Conservation (phyloP, 805 yeast species). For the Starmerella bacillaris region DNA sequence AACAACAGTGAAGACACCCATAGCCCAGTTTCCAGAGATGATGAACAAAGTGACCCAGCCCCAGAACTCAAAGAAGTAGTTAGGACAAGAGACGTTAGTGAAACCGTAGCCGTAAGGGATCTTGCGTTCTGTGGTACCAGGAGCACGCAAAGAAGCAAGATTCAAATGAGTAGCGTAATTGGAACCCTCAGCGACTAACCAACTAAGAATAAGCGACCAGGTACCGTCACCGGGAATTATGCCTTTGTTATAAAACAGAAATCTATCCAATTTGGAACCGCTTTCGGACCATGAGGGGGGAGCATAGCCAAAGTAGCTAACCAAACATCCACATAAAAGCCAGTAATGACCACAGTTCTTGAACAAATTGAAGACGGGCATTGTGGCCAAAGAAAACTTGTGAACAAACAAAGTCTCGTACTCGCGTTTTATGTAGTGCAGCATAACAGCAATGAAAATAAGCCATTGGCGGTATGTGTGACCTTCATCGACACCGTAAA, state of each 20-base stretch:
- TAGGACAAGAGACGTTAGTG: constrained; percentile 69
- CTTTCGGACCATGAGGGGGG: constrained; percentile 22
- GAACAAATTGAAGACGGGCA: constrained; percentile 78
- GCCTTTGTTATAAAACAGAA: constrained; percentile 7
- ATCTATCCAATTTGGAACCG: constrained; percentile 5
- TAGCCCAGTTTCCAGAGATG: constrained; percentile 59
- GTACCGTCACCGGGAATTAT: constrained; percentile 7
- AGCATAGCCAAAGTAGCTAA: constrained; percentile 35
- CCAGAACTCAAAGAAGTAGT: constrained; percentile 73
- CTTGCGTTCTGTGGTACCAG: constrained; percentile 39
- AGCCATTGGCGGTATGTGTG: constrained; percentile 37
- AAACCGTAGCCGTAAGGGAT: constrained; percentile 80
- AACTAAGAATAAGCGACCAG: constrained; percentile 13
- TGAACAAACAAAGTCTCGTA: constrained; percentile 73
- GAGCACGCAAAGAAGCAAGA: constrained; percentile 37
- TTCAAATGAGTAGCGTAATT: constrained; percentile 57
- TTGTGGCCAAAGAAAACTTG: constrained; percentile 69
- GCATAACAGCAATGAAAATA: constrained; percentile 38
- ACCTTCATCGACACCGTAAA: constrained; percentile 23
- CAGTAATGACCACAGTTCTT: constrained; percentile 86
- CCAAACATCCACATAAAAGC: constrained; percentile 60
- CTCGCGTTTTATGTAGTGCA: constrained; percentile 79
- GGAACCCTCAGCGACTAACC: constrained; percentile 43
- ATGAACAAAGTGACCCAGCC: constrained; percentile 58
- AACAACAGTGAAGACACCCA: constrained; percentile 51